Percentiles rank a stretch among this genome's conserved stretches.
Evolutionary conservation across 2,329 filamentous ascomycete genomes (phyloP).

Genomic region (Mycosphaerella sp.): DNA sequence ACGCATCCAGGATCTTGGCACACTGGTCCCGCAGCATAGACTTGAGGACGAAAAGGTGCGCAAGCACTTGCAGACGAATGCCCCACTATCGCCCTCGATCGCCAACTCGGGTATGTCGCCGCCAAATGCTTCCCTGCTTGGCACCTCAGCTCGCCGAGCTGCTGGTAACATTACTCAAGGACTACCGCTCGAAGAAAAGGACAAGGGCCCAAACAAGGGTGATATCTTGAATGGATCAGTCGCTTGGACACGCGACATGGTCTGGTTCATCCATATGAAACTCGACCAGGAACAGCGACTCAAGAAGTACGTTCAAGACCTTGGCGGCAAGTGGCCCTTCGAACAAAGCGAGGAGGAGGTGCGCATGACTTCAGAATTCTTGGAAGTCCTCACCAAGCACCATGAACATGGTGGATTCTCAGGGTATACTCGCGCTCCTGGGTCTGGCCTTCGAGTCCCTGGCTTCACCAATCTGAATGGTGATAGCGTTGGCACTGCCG

Average conservation of each 20-base stretch:
- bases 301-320: slow-evolving; percentile 63
- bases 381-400: slow-evolving; percentile 79
- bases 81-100: slow-evolving; percentile 77
- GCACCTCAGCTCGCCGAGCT: slow-evolving; percentile 66
- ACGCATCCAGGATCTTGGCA: slow-evolving; percentile 91
- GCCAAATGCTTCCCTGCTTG: slow-evolving; percentile 78
- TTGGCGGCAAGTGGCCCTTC: slow-evolving; percentile 72
- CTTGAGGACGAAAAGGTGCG: slow-evolving; percentile 96
- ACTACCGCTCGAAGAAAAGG: slow-evolving; percentile 90
- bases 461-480: slow-evolving; percentile 89
- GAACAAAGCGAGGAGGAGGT: slow-evolving; percentile 85
- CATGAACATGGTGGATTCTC: slow-evolving; percentile 62
- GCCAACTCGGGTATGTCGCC: slow-evolving; percentile 57
- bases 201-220: slow-evolving; percentile 97
- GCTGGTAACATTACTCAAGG: slow-evolving; percentile 85
- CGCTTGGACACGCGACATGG: slow-evolving; percentile 93
- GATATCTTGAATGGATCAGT: slow-evolving; percentile 97
- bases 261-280: slow-evolving; percentile 93
- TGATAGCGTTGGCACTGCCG: slow-evolving; percentile 59
- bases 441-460: slow-evolving; percentile 82
- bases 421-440: slow-evolving; percentile 70
- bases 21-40: slow-evolving; percentile 83
- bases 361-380: slow-evolving; percentile 89
- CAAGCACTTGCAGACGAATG: slow-evolving; percentile 89
- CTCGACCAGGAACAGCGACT: slow-evolving; percentile 85